Percentiles rank a stretch among this genome's conserved stretches.
These are phyloP conservation scores for Clonostachys byssicola DNA, from an alignment of 2,329 filamentous ascomycete genomes.

Conservation along the genomic window DNA sequence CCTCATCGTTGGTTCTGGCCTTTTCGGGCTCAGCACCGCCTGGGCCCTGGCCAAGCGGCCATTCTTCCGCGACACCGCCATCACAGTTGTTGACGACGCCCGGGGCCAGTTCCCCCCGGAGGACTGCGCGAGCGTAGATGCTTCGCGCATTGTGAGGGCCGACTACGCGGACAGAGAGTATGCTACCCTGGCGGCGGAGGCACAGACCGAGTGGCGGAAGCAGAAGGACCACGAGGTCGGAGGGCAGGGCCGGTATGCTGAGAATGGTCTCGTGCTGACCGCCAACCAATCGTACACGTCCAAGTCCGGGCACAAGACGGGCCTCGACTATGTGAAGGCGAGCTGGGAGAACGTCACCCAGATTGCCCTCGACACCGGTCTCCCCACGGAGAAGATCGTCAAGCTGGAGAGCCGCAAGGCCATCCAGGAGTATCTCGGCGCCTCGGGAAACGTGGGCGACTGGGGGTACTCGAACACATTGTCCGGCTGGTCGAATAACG, in stretches of 20 bases:
- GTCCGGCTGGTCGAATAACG: constrained; percentile 80
- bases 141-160: constrained; percentile 58
- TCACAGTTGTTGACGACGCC: constrained; percentile 57
- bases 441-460: constrained; percentile 49
- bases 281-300: constrained; percentile 37
- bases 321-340: constrained; percentile 53
- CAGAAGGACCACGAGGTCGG: constrained; percentile 50
- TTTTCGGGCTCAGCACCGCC: constrained; percentile 59
- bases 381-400: constrained; percentile 30
- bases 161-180: constrained; percentile 85
- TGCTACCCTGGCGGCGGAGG: constrained; percentile 65
- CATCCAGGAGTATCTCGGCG: constrained; percentile 39
- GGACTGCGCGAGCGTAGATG: constrained; percentile 59
- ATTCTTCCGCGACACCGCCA: constrained; percentile 43
- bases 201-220: constrained; percentile 67
- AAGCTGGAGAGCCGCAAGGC: constrained; percentile 37
- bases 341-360: constrained; percentile 58
- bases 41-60: constrained; percentile 63
- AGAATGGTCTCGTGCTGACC: constrained; percentile 65
- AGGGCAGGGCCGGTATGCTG: constrained; percentile 62
- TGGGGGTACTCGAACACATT: constrained; percentile 71
- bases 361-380: constrained; percentile 33
- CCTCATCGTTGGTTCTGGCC: constrained; percentile 66
- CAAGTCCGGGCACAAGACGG: constrained; percentile 29
- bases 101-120: constrained; percentile 52